Evolutionary conservation across 768 basidiomycete species (phyloP).

Genomic region (Auriscalpium microsporum): DNA sequence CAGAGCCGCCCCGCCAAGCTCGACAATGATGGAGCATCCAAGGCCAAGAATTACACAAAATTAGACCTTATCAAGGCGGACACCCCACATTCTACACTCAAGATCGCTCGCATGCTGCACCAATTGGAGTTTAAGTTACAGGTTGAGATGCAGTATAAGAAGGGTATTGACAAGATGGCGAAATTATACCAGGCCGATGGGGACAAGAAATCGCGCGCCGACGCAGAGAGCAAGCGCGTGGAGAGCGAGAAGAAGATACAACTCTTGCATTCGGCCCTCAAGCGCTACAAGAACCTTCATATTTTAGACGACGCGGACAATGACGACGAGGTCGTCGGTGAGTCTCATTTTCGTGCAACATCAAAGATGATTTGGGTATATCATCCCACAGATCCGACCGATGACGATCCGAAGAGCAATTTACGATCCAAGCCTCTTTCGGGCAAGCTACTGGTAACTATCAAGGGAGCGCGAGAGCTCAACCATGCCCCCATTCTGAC

Average conservation of each 20-base stretch:
- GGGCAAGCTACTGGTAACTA: constrained; percentile 81
- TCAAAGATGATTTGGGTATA: not conserved
- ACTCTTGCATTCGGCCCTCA: constrained; percentile 83
- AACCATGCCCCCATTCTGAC: constrained; percentile 80
- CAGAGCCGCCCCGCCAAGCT: constrained; percentile 25
- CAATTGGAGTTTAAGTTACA: constrained; percentile 99
- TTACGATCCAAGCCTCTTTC: constrained; percentile 90
- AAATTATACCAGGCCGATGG: constrained; percentile 94
- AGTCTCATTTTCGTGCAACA: constrained; percentile 12
- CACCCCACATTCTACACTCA: constrained; percentile 90
- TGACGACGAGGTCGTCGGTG: constrained; percentile 73
- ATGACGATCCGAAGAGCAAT: constrained; percentile 87
- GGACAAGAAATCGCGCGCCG: constrained; percentile 90
- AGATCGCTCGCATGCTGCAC: constrained; percentile 96
- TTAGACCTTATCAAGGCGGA: constrained; percentile 96
- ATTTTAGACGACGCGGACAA: constrained; percentile 76
- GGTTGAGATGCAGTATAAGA: constrained; percentile 96
- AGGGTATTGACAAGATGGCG: constrained; percentile 98
- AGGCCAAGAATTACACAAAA: constrained; percentile 67
- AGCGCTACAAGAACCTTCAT: constrained; percentile 92
- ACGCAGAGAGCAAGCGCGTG: constrained; percentile 88
- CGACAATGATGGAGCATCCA: constrained; percentile 32
- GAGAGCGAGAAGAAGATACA: constrained; percentile 98
- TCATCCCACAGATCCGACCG: constrained; percentile 12
- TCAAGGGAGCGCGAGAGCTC: constrained; percentile 87